A percentile compares a stretch with the other conserved stretches of the same genome.
phyloP scores from a whole-genome alignment of 2,329 filamentous ascomycete genomes.

The Xylariales sp. region DNA sequence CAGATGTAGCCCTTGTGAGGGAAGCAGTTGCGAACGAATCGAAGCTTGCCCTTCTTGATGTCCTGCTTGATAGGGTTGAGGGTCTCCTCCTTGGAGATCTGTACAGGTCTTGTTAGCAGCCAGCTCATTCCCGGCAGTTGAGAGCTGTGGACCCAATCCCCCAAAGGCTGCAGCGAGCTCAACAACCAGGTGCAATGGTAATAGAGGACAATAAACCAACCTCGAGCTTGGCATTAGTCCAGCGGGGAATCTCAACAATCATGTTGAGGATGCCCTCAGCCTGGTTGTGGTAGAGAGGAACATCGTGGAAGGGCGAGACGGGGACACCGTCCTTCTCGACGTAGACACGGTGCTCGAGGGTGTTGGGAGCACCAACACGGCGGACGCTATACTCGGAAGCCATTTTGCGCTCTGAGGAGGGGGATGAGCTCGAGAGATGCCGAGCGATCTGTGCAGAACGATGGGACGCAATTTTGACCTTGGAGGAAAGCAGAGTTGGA shows the following conservation, averaged over 20 bases:
- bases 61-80: conserved; percentile 99
- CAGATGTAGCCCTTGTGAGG: conserved; percentile 99
- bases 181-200: conserved; percentile 7
- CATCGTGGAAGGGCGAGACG: conserved; percentile 96
- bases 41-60: conserved; percentile 99
- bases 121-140: background rate
- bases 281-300: conserved; percentile 94
- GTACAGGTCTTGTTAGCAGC: conserved; percentile 10
- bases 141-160: no score
- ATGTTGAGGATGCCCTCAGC: conserved; percentile 98
- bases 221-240: conserved; percentile 99
- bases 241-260: conserved; percentile 98
- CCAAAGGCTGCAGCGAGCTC: no score
- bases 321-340: conserved; percentile 95
- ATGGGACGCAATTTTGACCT: conserved; percentile 40
- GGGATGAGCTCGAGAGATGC: conserved; percentile 38
- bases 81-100: conserved; percentile 98
- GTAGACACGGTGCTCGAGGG: conserved; percentile 94
- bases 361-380: conserved; percentile 87
- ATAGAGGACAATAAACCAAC: conserved; percentile 60
- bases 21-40: conserved; percentile 99
- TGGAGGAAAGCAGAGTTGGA: conserved; percentile 7
- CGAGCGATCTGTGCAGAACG: conserved; percentile 52
- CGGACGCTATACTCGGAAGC: conserved; percentile 68
- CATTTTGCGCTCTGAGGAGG: conserved; percentile 39